These are phyloP conservation scores for Penstemon davidsonii DNA, from an alignment of 257 asterid species.

Conservation along the genomic window DNA sequence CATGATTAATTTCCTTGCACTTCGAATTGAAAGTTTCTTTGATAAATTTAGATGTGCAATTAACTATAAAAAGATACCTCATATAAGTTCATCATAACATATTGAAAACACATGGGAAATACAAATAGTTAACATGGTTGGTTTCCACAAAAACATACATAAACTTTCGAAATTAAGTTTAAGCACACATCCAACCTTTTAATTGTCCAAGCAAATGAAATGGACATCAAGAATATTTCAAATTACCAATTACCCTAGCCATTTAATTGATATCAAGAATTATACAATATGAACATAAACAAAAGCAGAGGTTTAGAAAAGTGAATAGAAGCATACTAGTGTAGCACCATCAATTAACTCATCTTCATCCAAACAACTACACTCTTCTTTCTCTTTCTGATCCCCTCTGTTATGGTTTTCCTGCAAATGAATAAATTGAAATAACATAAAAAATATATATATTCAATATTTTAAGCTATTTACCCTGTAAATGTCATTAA, in stretches of 20 bases:
- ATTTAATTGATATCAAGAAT: neutral
- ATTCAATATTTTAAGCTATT: neutral
- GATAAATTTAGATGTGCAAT: no score
- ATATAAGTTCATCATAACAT: no score
- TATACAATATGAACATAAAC: neutral
- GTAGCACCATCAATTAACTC: slow-evolving; percentile 50
- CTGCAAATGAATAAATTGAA: slow-evolving; percentile 29
- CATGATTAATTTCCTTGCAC: no score
- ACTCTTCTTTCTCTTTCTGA: slow-evolving; percentile 40
- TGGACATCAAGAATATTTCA: no score
- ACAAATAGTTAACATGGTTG: no score
- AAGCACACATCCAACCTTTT: no score
- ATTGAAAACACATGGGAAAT: no score
- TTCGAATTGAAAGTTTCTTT: no score
- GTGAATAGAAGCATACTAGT: slow-evolving; percentile 40
- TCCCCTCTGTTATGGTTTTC: slow-evolving; percentile 33
- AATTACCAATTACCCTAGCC: neutral
- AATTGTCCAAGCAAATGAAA: no score
- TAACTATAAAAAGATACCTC: no score
- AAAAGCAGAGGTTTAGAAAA: neutral
- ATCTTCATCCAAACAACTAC: slow-evolving; percentile 40
- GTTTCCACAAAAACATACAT: no score
- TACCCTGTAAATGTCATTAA: neutral
- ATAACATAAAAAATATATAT: neutral
- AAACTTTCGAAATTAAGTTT: no score